phyloP scores from a whole-genome alignment of 805 yeast species.

The Wickerhamomyces sydowiorum region DNA sequence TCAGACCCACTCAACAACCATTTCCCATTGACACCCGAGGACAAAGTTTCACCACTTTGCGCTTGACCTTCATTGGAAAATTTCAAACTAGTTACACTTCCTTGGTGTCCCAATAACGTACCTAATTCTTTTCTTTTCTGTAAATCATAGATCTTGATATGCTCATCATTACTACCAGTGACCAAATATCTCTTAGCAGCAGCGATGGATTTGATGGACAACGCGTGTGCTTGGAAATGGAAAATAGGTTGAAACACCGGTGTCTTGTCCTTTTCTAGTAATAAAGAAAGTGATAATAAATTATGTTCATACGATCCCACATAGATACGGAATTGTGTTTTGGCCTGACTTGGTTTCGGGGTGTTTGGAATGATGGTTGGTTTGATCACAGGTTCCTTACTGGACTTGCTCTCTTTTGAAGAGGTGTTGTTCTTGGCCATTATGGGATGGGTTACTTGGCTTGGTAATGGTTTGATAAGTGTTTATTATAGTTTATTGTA shows the following conservation, averaged over 20 bases:
- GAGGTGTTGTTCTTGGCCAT: not conserved
- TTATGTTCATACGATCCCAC: constrained; percentile 97
- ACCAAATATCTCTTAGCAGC: constrained; percentile 79
- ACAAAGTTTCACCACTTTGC: constrained; percentile 9
- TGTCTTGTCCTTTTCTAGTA: constrained; percentile 42
- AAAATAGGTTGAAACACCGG: constrained; percentile 88
- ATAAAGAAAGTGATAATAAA: constrained; percentile 72
- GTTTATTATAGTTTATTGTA: not conserved
- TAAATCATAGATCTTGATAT: constrained; percentile 87
- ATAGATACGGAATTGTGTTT: constrained; percentile 61
- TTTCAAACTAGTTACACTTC: constrained; percentile 72
- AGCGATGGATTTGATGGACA: constrained; percentile 82
- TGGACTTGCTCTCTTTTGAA: not conserved
- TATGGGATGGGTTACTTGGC: not conserved
- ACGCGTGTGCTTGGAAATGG: constrained; percentile 92
- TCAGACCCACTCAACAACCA: constrained; percentile 92
- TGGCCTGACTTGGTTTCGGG: not conserved
- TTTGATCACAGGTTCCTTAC: constrained; percentile 8
- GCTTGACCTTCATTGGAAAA: constrained; percentile 52
- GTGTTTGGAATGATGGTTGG: constrained; percentile 19
- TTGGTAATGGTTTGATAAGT: not conserved
- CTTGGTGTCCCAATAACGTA: constrained; percentile 81
- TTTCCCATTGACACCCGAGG: constrained; percentile 44
- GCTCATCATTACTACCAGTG: constrained; percentile 94
- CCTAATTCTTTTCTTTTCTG: constrained; percentile 94